phyloP scores from a whole-genome alignment of 176 grass and related monocot species.

The Carex pumila region DNA sequence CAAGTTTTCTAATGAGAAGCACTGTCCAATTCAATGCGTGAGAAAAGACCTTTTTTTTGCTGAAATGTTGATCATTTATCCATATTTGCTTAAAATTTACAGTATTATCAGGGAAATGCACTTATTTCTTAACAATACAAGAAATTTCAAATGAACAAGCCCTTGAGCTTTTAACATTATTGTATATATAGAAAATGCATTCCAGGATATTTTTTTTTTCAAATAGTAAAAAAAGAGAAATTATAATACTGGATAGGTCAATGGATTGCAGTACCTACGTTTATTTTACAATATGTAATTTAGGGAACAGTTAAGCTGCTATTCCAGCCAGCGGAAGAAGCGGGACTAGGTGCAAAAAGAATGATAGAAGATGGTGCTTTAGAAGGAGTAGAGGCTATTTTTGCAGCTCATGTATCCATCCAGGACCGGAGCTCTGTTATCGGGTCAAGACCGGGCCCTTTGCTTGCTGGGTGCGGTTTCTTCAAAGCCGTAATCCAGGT shows the following conservation, averaged over 20 bases:
- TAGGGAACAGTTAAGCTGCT: conserved; percentile 91
- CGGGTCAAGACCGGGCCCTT: conserved; percentile 56
- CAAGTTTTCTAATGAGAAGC: background rate
- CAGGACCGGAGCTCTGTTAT: conserved; percentile 58
- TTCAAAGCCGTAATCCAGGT: conserved; percentile 58
- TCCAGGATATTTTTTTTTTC: background rate
- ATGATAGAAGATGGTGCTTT: conserved; percentile 96
- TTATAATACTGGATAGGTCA: background rate
- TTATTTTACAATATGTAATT: background rate
- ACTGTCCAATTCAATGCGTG: background rate
- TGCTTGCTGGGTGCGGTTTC: conserved; percentile 94
- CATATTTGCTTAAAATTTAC: background rate
- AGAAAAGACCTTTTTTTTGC: background rate
- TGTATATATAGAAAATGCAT: background rate
- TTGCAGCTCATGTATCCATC: conserved; percentile 84
- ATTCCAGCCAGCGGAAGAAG: conserved; percentile 97
- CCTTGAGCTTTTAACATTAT: background rate
- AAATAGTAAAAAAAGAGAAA: background rate
- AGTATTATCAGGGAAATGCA: background rate
- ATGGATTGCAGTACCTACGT: background rate
- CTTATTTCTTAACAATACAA: background rate
- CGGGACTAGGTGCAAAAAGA: conserved; percentile 76
- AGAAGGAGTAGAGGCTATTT: conserved; percentile 83
- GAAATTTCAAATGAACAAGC: background rate
- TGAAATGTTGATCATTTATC: background rate